Evolutionary conservation across 2,329 filamentous ascomycete species (phyloP).

Genomic region (Monilinia fructicola): DNA sequence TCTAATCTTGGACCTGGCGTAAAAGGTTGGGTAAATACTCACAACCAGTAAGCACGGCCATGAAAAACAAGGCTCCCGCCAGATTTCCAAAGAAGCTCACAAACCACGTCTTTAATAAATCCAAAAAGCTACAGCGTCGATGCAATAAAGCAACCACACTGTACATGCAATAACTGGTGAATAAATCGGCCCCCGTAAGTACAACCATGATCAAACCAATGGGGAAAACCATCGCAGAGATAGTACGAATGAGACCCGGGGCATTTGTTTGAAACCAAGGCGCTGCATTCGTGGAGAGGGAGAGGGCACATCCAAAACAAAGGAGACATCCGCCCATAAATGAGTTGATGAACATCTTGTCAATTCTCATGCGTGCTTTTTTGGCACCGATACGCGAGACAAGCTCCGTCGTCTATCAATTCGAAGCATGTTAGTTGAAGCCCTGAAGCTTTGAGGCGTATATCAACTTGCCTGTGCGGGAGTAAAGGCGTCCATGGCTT

Average conservation of each 20-base stretch:
- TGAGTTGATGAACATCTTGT: conserved; percentile 53
- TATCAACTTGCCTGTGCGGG: conserved; percentile 38
- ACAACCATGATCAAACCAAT: conserved; percentile 52
- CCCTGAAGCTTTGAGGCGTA: background rate
- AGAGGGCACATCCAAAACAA: conserved; percentile 51
- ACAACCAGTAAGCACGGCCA: conserved; percentile 51
- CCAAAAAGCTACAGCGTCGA: conserved; percentile 42
- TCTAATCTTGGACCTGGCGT: background rate
- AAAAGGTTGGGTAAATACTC: conserved; percentile 28
- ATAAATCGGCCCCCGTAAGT: conserved; percentile 50
- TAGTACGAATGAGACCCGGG: conserved; percentile 48
- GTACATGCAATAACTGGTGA: conserved; percentile 45
- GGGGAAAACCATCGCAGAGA: conserved; percentile 49
- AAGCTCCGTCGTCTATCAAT: conserved; percentile 49
- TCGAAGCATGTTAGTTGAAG: conserved; percentile 13
- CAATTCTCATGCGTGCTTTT: conserved; percentile 53
- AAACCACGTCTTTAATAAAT: conserved; percentile 43
- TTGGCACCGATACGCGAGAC: conserved; percentile 50
- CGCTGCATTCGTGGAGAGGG: conserved; percentile 47
- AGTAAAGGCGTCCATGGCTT: conserved; percentile 45
- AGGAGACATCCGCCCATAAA: conserved; percentile 54
- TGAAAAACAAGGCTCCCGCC: conserved; percentile 50
- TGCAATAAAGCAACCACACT: conserved; percentile 48
- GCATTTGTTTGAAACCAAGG: conserved; percentile 52
- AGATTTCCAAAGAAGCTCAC: conserved; percentile 52